These are phyloP conservation scores for Cystobasidium ongulense DNA, from an alignment of 768 basidiomycete genomes.

Conservation along the genomic window DNA sequence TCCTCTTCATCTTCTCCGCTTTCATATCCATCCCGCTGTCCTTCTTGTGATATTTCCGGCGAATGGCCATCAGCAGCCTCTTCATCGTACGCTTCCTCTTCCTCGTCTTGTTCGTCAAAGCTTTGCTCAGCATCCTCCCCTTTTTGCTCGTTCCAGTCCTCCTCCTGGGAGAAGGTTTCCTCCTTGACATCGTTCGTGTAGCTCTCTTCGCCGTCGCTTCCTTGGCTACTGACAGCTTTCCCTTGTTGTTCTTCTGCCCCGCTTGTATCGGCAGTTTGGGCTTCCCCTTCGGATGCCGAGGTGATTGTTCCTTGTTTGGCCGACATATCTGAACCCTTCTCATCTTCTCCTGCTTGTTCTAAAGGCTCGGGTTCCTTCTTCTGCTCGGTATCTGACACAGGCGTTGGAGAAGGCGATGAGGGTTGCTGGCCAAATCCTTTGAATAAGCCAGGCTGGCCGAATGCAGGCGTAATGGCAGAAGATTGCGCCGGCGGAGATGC, in stretches of 20 bases:
- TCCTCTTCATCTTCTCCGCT: background rate
- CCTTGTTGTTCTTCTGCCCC: background rate
- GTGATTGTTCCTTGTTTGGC: no score
- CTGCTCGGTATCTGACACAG: no score
- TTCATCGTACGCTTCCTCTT: conserved; percentile 14
- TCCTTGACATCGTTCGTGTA: background rate
- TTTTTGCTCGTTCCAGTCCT: background rate
- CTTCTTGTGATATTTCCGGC: background rate
- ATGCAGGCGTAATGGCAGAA: background rate
- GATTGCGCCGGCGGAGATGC: background rate
- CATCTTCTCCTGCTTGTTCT: no score
- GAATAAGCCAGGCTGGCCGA: conserved; percentile 21
- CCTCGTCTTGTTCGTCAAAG: background rate
- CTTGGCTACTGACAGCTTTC: background rate
- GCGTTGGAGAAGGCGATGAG: background rate
- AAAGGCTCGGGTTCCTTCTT: no score
- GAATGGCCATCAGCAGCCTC: background rate
- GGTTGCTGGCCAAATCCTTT: background rate
- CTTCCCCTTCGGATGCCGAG: no score
- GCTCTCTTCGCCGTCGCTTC: background rate
- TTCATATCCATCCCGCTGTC: background rate
- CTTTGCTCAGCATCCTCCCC: background rate
- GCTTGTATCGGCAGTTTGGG: no score
- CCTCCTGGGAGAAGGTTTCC: background rate
- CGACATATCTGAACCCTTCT: no score